Percentiles rank a stretch among this genome's conserved stretches.
phyloP scores from a whole-genome alignment of 805 yeast genomes.

The Tetrapisispora arboricola region DNA sequence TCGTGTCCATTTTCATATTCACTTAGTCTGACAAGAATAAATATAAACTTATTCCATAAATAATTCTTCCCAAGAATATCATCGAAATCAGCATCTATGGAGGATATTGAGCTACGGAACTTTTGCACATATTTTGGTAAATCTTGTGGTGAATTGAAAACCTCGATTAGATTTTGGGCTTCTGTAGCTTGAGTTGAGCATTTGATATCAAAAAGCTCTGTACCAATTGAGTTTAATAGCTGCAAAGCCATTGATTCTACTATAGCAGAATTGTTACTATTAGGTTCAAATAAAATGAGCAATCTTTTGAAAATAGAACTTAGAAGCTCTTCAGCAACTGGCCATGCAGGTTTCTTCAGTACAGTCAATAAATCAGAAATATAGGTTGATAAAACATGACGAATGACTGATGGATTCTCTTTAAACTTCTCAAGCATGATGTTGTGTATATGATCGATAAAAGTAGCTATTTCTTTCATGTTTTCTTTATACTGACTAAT shows the following conservation, averaged over 20 bases:
- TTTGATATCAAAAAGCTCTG: constrained; percentile 32
- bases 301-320: constrained; percentile 36
- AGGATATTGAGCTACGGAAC: constrained; percentile 11
- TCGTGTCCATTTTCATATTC: constrained; percentile 7
- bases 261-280: constrained; percentile 29
- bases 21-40: constrained; percentile 8
- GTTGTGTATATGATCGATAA: constrained; percentile 20
- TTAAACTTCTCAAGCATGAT: constrained; percentile 15
- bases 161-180: constrained; percentile 13
- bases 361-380: constrained; percentile 46
- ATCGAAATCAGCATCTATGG: not conserved
- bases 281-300: constrained; percentile 29
- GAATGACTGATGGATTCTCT: constrained; percentile 23
- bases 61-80: constrained; percentile 6
- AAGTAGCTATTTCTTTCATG: constrained; percentile 1
- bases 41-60: constrained; percentile 14
- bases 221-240: constrained; percentile 50
- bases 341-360: constrained; percentile 49
- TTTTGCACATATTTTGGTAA: constrained; percentile 10
- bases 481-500: constrained; percentile 1
- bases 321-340: constrained; percentile 45
- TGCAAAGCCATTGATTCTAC: constrained; percentile 49
- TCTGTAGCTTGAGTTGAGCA: constrained; percentile 11
- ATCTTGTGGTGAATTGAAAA: constrained; percentile 19
- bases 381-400: constrained; percentile 40